Base-by-base conservation (phyloP, 495 filamentous ascomycete genomes). In the Neurospora sublineolata region DNA sequence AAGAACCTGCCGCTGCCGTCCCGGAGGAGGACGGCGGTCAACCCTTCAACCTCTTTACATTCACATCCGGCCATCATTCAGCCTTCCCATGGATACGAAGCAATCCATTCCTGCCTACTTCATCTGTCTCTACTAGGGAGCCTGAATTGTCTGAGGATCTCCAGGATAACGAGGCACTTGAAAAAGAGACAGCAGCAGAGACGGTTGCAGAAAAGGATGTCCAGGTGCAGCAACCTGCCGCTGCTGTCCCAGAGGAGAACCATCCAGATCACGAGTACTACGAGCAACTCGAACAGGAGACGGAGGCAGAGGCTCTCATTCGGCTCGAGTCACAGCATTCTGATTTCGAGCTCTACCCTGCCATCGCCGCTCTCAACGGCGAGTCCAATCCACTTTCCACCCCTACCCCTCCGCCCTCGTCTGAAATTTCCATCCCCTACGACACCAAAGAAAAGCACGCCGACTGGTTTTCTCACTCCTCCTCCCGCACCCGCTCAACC, bases 301-400 rank as follows among this genome's bases (percentile, higher is more conserved):
- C 11, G 0, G 23, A 14, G 12, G 23, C 46, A 27, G 52, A 60
- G 7, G 4, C 44, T 5, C 0, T 23, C 0, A 33, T 33, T 2
- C 23, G 16, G 52, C 23, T 30, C 0, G 52, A 33, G 0, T 3
- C 23, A 30, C 23, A 60, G 5, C 12, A 14, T 8, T 33, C 23
- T 0, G 23, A 3, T 1, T 23, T 0, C 12, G 1, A 60, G 1
- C 52, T 6, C 0, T 18, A 14, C 44, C n/a, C 10, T 27, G 12
- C 2, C 12, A 60, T 60, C 12, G 23, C 52, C 12, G 2, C 2
- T 0, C 23, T 60, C 27, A 33, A 60, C n/a, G n/a, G n/a, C n/a
- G n/a, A n/a, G n/a, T n/a, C n/a, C n/a, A n/a, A n/a, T n/a, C n/a
- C n/a, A n/a, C n/a, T n/a, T n/a, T n/a, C n/a, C n/a, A n/a, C n/a